Conservation (phyloP, 495 filamentous ascomycete genomes). For the Penicillium psychrofluorescens region DNA sequence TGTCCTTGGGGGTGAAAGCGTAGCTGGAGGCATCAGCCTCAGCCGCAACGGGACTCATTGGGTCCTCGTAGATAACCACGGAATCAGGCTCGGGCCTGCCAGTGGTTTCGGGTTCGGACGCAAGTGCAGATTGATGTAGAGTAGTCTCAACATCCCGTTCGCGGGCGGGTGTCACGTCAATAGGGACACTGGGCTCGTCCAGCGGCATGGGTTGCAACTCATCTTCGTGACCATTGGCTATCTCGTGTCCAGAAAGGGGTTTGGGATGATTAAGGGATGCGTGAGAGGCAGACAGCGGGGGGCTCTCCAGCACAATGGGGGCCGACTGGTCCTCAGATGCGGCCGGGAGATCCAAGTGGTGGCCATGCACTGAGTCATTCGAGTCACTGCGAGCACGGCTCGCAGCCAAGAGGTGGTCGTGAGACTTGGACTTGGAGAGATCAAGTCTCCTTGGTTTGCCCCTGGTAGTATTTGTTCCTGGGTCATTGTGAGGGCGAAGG, state of each 20-base stretch:
- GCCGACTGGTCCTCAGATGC: conserved; percentile 52
- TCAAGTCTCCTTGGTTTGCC: conserved; percentile 32
- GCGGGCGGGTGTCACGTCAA: conserved; percentile 1
- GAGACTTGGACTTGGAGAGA: conserved; percentile 25
- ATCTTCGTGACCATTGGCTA: conserved; percentile 4
- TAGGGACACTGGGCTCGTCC: conserved; percentile 3
- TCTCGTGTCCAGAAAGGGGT: background rate
- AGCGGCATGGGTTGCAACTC: conserved; percentile 9
- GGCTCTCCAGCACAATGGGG: conserved; percentile 21
- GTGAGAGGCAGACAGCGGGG: conserved; percentile 13
- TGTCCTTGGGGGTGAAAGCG: conserved; percentile 5
- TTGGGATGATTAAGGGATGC: conserved; percentile 1
- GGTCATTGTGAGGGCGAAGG: conserved; percentile 22
- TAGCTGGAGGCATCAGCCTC: conserved; percentile 3
- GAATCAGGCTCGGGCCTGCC: conserved; percentile 13
- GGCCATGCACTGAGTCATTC: conserved; percentile 16
- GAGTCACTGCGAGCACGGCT: conserved; percentile 21
- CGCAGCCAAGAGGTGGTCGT: conserved; percentile 14
- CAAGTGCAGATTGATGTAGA: background rate
- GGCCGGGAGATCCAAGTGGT: conserved; percentile 34
- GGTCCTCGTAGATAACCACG: conserved; percentile 38
- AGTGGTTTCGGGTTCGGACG: conserved; percentile 2
- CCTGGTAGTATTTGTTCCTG: conserved; percentile 19
- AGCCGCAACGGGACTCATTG: conserved; percentile 17
- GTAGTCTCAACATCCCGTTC: conserved; percentile 2